Evolutionary conservation across 257 asterid species (phyloP), one percentile per base, ranked within the genome.

Genomic region (Paulownia fortunei): DNA sequence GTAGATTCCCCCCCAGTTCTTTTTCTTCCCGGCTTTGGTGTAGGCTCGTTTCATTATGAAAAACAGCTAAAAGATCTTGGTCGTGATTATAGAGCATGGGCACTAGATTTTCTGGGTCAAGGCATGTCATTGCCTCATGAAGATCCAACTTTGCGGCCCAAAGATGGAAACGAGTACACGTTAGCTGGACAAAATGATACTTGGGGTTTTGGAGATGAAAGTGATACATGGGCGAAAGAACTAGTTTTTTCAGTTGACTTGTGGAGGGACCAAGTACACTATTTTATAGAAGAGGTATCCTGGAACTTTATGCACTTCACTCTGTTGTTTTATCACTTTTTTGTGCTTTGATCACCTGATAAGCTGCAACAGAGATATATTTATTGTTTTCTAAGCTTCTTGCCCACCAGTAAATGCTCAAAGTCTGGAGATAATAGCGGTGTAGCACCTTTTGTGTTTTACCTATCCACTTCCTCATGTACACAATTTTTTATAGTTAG

Each of bases 21-120:
- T 61, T 93, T 93, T 82, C 97, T 95, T 69, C 99, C 99, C 4
- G 98, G 98, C 37, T 95, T 95, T 79, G 99, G 98, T 4, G 97
- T 90, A 69, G 99, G 99, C 76, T 95, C 99, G 34, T 95, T 95
- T 83, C 99, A 95, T 76, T 95, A 93, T 73, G 89, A 91, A 62
- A 95, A 93, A 61, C 99, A 95, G 84, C 75, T 95, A 13, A 87
- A 88, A 84, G 99, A 93, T 92, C 97, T 95, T 59, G 99, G 99
- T 7, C 91, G 91, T 54, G 96, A 92, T 85, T 79, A 82, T 63
- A 89, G 99, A 86, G 80, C 79, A 7, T 91, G 89, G 88, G 97
- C 99, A 1, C 79, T 91, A 4, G 99, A 95, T 82, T 95, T 91
- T 83, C 88, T 93, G 63, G 99, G 99, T 37, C 99, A 95, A 68